These are phyloP conservation scores for Coelastrella sp. DNA, from an alignment of 139 green algal genomes.

Conservation along the genomic window DNA sequence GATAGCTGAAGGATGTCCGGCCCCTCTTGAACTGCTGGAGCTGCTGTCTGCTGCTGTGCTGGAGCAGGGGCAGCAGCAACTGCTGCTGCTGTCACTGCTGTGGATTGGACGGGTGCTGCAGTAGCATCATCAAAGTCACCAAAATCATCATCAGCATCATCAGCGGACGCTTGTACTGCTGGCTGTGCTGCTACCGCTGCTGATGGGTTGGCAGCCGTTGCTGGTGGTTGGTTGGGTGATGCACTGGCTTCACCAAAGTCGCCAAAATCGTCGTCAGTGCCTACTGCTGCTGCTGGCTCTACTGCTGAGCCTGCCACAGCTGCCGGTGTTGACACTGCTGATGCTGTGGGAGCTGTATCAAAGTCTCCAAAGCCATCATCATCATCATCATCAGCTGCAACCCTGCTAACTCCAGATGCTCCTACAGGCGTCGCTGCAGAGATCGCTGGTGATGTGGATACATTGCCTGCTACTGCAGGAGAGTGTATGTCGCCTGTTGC, in stretches of 20 bases:
- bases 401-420: too few species aligned
- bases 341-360: background rate
- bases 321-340: background rate
- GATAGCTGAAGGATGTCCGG: slow-evolving; percentile 42
- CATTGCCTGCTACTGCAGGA: too few species aligned
- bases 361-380: slow-evolving; percentile 34
- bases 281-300: background rate
- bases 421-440: too few species aligned
- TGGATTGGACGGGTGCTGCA: too few species aligned
- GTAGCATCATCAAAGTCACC: too few species aligned
- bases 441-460: too few species aligned
- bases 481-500: background rate
- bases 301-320: too few species aligned
- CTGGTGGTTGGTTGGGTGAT: background rate
- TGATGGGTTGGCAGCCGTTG: too few species aligned
- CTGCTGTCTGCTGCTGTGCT: background rate
- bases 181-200: background rate
- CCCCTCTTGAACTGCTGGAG: background rate
- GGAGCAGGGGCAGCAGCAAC: too few species aligned
- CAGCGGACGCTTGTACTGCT: background rate
- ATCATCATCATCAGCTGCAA: background rate
- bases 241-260: slow-evolving; percentile 32
- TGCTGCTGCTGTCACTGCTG: too few species aligned
- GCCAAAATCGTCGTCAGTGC: background rate
- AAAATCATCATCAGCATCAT: too few species aligned